phyloP scores from a whole-genome alignment of 2,329 filamentous ascomycete genomes.

The Pseudocercospora pini-densiflorae region DNA sequence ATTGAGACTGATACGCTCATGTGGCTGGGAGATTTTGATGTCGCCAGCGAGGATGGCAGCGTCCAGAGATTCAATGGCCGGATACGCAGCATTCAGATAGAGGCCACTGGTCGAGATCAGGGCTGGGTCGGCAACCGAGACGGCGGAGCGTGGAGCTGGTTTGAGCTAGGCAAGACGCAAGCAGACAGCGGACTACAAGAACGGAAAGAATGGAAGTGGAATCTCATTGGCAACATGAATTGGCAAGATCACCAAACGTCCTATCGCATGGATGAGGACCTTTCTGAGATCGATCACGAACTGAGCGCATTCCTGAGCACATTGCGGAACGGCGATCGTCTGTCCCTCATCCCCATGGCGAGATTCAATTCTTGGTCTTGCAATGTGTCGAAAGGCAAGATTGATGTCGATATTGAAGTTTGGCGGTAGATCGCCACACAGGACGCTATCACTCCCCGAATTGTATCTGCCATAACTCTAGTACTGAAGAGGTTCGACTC shows the following conservation, averaged over 20 bases:
- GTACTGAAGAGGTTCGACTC: not conserved
- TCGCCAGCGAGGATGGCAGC: not conserved
- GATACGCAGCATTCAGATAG: constrained; percentile 16
- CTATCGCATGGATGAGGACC: not conserved
- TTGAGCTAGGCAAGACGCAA: constrained; percentile 20
- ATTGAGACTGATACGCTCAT: constrained; percentile 20
- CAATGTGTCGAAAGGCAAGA: constrained; percentile 18
- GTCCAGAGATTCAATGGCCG: constrained; percentile 9
- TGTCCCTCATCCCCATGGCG: constrained; percentile 27
- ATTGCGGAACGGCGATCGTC: constrained; percentile 21
- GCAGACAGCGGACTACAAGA: not conserved
- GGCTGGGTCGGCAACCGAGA: constrained; percentile 19
- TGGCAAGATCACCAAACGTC: constrained; percentile 14
- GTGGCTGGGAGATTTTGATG: constrained; percentile 12
- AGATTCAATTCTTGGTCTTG: constrained; percentile 23
- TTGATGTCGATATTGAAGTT: constrained; percentile 27
- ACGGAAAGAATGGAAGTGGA: constrained; percentile 13
- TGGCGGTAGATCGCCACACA: constrained; percentile 12
- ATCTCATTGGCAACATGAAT: constrained; percentile 13
- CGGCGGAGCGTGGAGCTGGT: constrained; percentile 24
- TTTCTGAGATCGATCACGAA: constrained; percentile 8
- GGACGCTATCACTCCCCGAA: not conserved
- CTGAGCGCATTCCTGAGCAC: constrained; percentile 14
- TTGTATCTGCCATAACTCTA: not conserved
- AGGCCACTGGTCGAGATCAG: constrained; percentile 23